Evolutionary conservation across 2,329 filamentous ascomycete genomes (phyloP), one percentile per base, ranked within the genome.

Genomic region (Microdochium bolleyi): DNA sequence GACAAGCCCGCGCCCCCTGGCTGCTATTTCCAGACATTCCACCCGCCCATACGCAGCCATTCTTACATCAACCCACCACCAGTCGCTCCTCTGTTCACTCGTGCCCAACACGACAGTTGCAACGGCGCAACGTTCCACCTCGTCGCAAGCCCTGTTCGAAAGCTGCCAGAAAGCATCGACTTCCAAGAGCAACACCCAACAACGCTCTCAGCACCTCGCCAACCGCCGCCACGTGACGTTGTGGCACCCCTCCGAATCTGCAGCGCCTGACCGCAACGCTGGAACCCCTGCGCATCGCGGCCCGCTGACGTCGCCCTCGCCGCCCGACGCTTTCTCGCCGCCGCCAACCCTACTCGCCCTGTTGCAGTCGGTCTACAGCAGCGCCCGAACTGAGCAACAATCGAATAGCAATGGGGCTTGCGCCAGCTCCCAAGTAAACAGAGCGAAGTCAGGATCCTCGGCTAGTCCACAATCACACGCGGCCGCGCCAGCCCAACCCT

Each of bases 381-480:
- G 41, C 41, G 41, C 19, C 19, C 7, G 19, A 19, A 19, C 19
- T 19, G 41, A 46, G 41, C 16, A 10, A 46, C 10, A 10, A 19
- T 19, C 41, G 16, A 7, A 46, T 19, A 16, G 41, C 41, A 10
- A 46, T 46, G 41, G 22, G 41, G 21, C 16, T 46, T 19, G 41
- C 41, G 21, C n/a, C 41, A n/a, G n/a, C 9, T 24, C 19, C 41
- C 22, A 46, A 19, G 21, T 19, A 19, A 7, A 46, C 19, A 16
- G 10, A 46, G 27, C 27, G 27, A 30, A 30, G 27, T 11, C 19
- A 46, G 14, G 19, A 46, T 19, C 7, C 13, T 7, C 51, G 52
- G 52, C 52, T 62, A 58, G 62, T 59, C 55, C 62, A 57, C 56
- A 49, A 52, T 54, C 49, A 55, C 51, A 16, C 55, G 57, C 54